These are phyloP conservation scores for Penicillium pulvis DNA, from an alignment of 495 filamentous ascomycete genomes.

Conservation along the genomic window DNA sequence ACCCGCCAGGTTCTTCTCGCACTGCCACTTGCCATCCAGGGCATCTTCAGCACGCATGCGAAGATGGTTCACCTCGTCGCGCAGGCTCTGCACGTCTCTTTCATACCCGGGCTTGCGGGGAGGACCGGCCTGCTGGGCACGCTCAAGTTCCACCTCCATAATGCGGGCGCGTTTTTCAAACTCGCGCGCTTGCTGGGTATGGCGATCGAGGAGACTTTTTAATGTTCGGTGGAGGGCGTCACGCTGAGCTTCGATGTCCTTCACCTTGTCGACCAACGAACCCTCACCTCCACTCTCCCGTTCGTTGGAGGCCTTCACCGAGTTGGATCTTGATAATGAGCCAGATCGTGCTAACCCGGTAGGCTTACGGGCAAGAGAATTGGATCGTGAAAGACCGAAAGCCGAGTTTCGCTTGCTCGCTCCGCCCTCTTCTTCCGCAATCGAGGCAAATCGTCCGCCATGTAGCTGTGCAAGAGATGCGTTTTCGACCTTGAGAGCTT, in stretches of 20 bases:
- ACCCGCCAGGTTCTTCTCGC: conserved; percentile 88
- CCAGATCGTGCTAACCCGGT: conserved; percentile 46
- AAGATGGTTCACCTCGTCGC: conserved; percentile 81
- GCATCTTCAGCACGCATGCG: conserved; percentile 91
- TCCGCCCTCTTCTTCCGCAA: conserved; percentile 60
- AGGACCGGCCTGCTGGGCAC: conserved; percentile 63
- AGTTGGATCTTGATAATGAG: conserved; percentile 57
- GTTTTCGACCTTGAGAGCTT: conserved; percentile 56
- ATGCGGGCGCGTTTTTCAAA: conserved; percentile 73
- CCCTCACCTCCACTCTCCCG: conserved; percentile 67
- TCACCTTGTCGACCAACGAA: conserved; percentile 77
- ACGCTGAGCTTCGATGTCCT: conserved; percentile 90
- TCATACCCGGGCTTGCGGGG: conserved; percentile 78
- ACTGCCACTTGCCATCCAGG: conserved; percentile 94
- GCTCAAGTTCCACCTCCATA: conserved; percentile 77
- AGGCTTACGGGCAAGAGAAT: conserved; percentile 57
- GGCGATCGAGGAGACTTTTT: conserved; percentile 82
- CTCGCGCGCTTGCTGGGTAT: conserved; percentile 77
- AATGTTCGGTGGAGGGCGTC: conserved; percentile 88
- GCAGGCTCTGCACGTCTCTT: conserved; percentile 73
- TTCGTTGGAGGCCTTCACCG: conserved; percentile 58
- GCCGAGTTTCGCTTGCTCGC: conserved; percentile 32
- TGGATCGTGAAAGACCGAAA: conserved; percentile 60
- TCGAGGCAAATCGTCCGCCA: conserved; percentile 58
- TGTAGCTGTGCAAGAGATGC: conserved; percentile 54